These are phyloP conservation scores for Skeletonema tropicum DNA, from an alignment of 108 stramenopile species.

Conservation along the genomic window DNA sequence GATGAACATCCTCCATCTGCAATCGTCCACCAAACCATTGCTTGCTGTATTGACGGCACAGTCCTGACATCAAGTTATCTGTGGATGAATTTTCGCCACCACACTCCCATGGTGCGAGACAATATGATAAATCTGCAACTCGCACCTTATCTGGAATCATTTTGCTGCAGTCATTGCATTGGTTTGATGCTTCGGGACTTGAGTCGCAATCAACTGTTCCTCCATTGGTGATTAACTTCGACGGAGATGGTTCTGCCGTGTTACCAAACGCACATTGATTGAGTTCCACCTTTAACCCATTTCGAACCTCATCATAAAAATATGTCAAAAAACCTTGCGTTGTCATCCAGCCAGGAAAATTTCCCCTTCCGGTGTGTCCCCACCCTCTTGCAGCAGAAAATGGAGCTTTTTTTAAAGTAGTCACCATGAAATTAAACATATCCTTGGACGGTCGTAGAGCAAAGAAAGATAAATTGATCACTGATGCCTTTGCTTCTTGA, in stretches of 20 bases:
- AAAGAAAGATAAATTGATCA: constrained; percentile 48
- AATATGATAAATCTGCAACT: constrained; percentile 48
- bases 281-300: constrained; percentile 61
- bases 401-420: constrained; percentile 7
- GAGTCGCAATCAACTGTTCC: constrained; percentile 29
- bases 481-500: constrained; percentile 25
- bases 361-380: constrained; percentile 53
- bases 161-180: constrained; percentile 50
- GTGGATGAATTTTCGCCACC: constrained; percentile 15
- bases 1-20: constrained; percentile 55
- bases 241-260: constrained; percentile 43
- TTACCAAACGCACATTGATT: constrained; percentile 67
- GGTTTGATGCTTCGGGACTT: constrained; percentile 1
- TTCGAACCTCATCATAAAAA: constrained; percentile 60
- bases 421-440: constrained; percentile 12
- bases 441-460: constrained; percentile 38
- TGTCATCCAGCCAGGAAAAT: constrained; percentile 66
- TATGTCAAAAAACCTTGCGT: constrained; percentile 72
- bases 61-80: constrained; percentile 24
- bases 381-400: constrained; percentile 52
- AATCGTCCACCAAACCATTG: constrained; percentile 37
- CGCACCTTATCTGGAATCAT: constrained; percentile 28
- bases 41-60: constrained; percentile 42
- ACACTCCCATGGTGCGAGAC: constrained; percentile 48
- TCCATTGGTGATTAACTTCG: constrained; percentile 28